A percentile compares a stretch with the other conserved stretches of the same genome.
Conservation (phyloP, 2,329 filamentous ascomycete genomes). For the Knufia petricola region DNA sequence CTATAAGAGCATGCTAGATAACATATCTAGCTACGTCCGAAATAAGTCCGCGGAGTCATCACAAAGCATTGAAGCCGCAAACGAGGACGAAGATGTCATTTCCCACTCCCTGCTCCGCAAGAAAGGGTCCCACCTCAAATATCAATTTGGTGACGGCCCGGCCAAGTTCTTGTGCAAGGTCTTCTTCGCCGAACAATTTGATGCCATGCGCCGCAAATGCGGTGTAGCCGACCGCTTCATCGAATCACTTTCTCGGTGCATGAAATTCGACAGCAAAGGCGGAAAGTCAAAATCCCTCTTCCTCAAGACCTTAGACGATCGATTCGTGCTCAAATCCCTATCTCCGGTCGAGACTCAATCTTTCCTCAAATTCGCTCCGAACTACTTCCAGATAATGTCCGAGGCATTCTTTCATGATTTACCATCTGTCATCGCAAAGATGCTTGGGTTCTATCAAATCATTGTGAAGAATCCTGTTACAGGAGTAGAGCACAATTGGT, state of each 20-base stretch:
- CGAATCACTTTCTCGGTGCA: constrained; percentile 85
- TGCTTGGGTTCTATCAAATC: constrained; percentile 97
- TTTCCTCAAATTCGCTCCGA: constrained; percentile 89
- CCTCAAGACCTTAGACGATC: constrained; percentile 88
- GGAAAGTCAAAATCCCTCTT: constrained; percentile 98
- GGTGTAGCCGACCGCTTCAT: constrained; percentile 89
- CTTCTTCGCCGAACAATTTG: constrained; percentile 96
- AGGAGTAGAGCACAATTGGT: constrained; percentile 87
- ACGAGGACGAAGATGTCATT: constrained; percentile 42
- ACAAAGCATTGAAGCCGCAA: constrained; percentile 18
- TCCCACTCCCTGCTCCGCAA: constrained; percentile 76
- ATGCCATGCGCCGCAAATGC: constrained; percentile 84
- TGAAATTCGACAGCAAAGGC: constrained; percentile 96
- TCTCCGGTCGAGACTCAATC: constrained; percentile 86
- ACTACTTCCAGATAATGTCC: constrained; percentile 96
- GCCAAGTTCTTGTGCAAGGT: constrained; percentile 97
- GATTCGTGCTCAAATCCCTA: constrained; percentile 84
- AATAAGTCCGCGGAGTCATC: constrained; percentile 7
- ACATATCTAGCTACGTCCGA: constrained; percentile 27
- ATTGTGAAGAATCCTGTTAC: constrained; percentile 91
- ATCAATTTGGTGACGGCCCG: constrained; percentile 87
- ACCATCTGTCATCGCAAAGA: constrained; percentile 95
- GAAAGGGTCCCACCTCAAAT: constrained; percentile 88
- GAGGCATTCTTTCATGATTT: constrained; percentile 91
- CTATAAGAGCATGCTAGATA: constrained; percentile 68